Base-by-base conservation (phyloP, 768 basidiomycete genomes). In the Guyanaporus albipodus region DNA sequence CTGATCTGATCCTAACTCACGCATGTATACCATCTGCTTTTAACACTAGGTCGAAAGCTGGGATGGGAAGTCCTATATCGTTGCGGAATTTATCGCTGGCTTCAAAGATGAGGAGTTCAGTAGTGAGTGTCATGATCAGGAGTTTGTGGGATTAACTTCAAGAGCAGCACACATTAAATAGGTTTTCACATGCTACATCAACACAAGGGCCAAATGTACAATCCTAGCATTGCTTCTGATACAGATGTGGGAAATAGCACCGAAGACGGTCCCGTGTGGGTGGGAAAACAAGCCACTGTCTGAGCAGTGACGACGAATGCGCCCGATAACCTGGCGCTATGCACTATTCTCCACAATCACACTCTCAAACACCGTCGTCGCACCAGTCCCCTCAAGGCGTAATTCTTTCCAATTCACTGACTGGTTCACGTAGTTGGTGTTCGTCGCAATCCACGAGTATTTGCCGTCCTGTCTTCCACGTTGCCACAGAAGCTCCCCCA, bases 371-470 rank as follows among this genome's bases (percentile, higher is more conserved):
- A 54, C 39, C 8, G 22, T 33, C 3, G 22, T 41, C 31, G 9
- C 39, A 14, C n/a, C 29, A 4, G 0, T 1, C 12, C 49, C 50
- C 4, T 28, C 27, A 1, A 70, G 61, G 6, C 43, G 48, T 34
- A 76, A 31, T 18, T 67, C 64, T 0, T 46, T 21, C 42, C 76
- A 62, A 1, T 36, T 35, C 5, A 80, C 58, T 0, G 58, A 64
- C 29, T 61, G 58, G 4, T 61, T 50, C 22, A 67, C 58, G 31
- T 77, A 72, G 32, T 77, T 68, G 55, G 74, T 73, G 57, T 83
- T 83, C 1, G 73, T 67, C 8, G 72, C 78, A 3, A 82, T n/a
- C 65, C 12, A 78, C 67, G 29, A 82, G 69, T 0, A 73, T 77
- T 22, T 71, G 54, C 4, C 27, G 21, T 0, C 63, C 68, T 2